Evolutionary conservation across 495 filamentous ascomycete species (phyloP), one percentile per base, ranked within the genome.

Genomic region (Penicillium roqueforti): DNA sequence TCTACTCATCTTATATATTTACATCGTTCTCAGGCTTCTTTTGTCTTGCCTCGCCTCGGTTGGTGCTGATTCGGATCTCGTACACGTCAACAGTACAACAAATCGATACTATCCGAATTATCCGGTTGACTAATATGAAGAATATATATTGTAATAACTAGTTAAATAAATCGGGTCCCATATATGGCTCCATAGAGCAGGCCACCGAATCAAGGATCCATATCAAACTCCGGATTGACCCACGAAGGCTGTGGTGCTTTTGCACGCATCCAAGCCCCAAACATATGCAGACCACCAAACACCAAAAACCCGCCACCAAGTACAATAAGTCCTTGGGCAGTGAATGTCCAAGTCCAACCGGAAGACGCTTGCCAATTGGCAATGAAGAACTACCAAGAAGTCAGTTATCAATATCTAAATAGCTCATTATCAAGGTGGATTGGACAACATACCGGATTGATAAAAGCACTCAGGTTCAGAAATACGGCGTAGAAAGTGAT

Each of bases 401-500:
- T 45, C 16, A 41, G 41, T 18, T 19, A 25, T 1, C 9, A 23
- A 6, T 18, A 6, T n/a, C 29, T 4, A 25, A 8, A 6, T 6
- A 34, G 6, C 4, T n/a, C 20, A 40, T 19, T 23, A 25, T n/a
- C 6, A 53, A 3, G 9, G 3, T 9, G 10, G 5, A 6, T 25
- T 13, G 20, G 31, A 26, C 3, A 43, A 69, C 63, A 49, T 58
- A 76, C 73, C 14, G 75, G 75, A 36, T 75, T 75, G 18, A 70
- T 64, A 47, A 80, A 80, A 4, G 76, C 76, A 34, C 66, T 71
- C 22, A 83, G 51, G 49, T 85, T 86, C n/a, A 86, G 70, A 25
- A 83, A 67, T 3, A 85, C 81, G 3, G 79, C 71, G 53, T 85
- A 85, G 62, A 84, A 85, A 6, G 78, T 82, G 14, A 85, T 76